These are phyloP conservation scores for Cyphellophora attinorum DNA, from an alignment of 2,329 filamentous ascomycete genomes.

Conservation along the genomic window DNA sequence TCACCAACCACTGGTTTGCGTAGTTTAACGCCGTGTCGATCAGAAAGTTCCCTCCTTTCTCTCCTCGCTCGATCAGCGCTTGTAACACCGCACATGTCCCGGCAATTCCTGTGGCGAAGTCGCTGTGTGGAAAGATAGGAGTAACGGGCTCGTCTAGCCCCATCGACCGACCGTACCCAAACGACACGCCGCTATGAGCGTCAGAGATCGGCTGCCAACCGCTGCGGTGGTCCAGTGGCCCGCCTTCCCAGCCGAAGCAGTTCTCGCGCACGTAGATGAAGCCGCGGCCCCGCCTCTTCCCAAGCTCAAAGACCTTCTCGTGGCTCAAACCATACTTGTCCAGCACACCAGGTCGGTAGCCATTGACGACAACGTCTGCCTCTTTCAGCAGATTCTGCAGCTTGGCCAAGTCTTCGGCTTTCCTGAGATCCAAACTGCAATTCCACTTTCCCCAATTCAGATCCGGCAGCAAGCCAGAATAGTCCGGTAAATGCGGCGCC, in stretches of 20 bases:
- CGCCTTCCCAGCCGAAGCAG: slow-evolving; percentile 39
- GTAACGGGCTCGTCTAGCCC: slow-evolving; percentile 25
- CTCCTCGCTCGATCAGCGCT: slow-evolving; percentile 54
- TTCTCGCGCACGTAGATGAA: slow-evolving; percentile 41
- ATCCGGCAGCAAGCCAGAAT: slow-evolving; percentile 58
- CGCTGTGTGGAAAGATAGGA: slow-evolving; percentile 41
- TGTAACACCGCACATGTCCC: slow-evolving; percentile 57
- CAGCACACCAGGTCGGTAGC: slow-evolving; percentile 40
- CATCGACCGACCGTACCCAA: slow-evolving; percentile 24
- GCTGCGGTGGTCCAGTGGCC: slow-evolving; percentile 32
- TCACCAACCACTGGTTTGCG: slow-evolving; percentile 33
- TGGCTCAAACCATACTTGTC: slow-evolving; percentile 53
- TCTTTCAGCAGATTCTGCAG: slow-evolving; percentile 35
- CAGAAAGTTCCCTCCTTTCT: slow-evolving; percentile 31
- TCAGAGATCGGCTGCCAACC: slow-evolving; percentile 44
- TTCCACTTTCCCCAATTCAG: slow-evolving; percentile 64
- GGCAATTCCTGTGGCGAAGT: slow-evolving; percentile 63
- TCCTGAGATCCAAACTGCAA: slow-evolving; percentile 44
- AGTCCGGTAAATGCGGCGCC: slow-evolving; percentile 29
- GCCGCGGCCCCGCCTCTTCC: slow-evolving; percentile 29
- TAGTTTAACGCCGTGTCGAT: slow-evolving; percentile 13
- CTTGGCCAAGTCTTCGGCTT: slow-evolving; percentile 28
- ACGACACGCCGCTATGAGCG: slow-evolving; percentile 28
- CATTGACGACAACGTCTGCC: slow-evolving; percentile 46
- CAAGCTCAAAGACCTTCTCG: slow-evolving; percentile 30